Evolutionary conservation across 1,139 yeast species (phyloP), one percentile per base, ranked within the genome.

Genomic region (Sugiyamaella novakii): DNA sequence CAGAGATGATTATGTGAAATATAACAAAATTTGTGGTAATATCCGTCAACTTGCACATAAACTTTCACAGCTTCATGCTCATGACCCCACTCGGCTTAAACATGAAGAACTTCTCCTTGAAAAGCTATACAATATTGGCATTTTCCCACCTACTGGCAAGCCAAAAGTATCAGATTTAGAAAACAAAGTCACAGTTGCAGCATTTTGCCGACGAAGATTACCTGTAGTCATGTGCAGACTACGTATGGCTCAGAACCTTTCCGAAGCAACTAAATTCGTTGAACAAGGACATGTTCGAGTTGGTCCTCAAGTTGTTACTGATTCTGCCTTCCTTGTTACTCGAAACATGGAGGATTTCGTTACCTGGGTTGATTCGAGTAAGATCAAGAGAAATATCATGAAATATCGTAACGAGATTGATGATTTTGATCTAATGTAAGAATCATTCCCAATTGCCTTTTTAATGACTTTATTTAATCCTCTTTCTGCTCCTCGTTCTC

Each of bases 281-380:
- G 98, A 92, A 64, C 98, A 92, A 67, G 99, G 99, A 2, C 98
- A 94, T 64, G 96, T 94, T 3, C 78, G 98, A 59, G 96, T 94
- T 8, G 99, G 99, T 0, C 98, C 98, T 7, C 87, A 89, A 63
- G 85, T 92, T 28, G 83, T 94, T 42, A 89, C 96, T 0, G 98
- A 94, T 66, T 95, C 98, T 2, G 97, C 98, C 0, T 92, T 84
- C 66, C 74, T 94, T 60, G 95, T 94, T 2, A 91, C 97, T 7
- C 77, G 68, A 35, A 88, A 83, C 60, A 78, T 92, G 84, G 98
- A 94, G 66, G 99, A 94, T 69, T 92, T 88, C 68, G 78, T 94
- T 61, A 94, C 98, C 1, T 94, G 99, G 99, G 95, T 87, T 15
- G 98, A 94, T 63, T 78, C 83, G 42, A 85, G 95, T 57, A 94